Evolutionary conservation across 352 stramenopile genomes (phyloP).

Genomic region (Thraustotheca clavata): DNA sequence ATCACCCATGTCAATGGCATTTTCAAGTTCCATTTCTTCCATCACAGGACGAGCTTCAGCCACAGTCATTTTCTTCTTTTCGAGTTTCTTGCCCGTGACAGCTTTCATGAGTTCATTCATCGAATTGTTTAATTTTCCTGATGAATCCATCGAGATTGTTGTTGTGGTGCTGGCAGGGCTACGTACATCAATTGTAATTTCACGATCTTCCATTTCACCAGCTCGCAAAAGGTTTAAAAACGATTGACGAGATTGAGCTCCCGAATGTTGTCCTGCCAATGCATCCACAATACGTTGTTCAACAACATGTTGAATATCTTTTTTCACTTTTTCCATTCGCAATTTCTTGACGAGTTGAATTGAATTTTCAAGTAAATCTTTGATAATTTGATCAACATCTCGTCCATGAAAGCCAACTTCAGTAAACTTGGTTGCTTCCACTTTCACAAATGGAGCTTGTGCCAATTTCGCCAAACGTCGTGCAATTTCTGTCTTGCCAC

Average conservation of each 20-base stretch:
- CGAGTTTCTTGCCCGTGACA: constrained; percentile 76
- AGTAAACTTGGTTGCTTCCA: constrained; percentile 99
- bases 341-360: constrained; percentile 96
- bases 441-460: constrained; percentile 97
- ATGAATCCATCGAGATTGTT: constrained; percentile 61
- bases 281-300: constrained; percentile 95
- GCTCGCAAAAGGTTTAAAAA: constrained; percentile 89
- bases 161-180: constrained; percentile 31
- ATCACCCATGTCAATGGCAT: constrained; percentile 86
- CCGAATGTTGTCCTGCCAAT: constrained; percentile 83
- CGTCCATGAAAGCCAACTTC: constrained; percentile 98
- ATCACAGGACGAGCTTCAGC: constrained; percentile 91
- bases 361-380: constrained; percentile 96
- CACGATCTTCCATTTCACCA: constrained; percentile 73
- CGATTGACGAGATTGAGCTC: constrained; percentile 74
- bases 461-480: constrained; percentile 95
- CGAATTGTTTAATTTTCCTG: constrained; percentile 66
- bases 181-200: constrained; percentile 70
- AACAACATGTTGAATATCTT: constrained; percentile 88
- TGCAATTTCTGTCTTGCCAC: constrained; percentile 98
- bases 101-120: constrained; percentile 59
- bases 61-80: constrained; percentile 92
- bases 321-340: constrained; percentile 87
- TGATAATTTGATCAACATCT: constrained; percentile 98
- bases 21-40: constrained; percentile 95